Base-by-base conservation (phyloP, 2,329 filamentous ascomycete species). In the Fusarium acutatum region DNA sequence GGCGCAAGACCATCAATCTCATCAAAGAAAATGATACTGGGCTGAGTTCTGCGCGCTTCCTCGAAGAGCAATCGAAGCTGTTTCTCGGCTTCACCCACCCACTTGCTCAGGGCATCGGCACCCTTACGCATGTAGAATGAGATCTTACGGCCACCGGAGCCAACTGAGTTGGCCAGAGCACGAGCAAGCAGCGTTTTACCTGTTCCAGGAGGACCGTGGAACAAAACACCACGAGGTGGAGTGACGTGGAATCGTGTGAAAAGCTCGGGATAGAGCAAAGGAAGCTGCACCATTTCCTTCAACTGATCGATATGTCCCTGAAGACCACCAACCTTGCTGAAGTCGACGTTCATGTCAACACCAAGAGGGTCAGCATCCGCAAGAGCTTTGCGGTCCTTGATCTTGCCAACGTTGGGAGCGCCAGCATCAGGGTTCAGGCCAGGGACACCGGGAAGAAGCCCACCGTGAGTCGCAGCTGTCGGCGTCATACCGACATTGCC, bases 41-140 rank as follows among this genome's bases (percentile, higher is more conserved):
- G 96, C 79, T 99, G 96, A 4, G 93, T 98, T 81, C 95, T 96
- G 70, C 96, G 90, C 22, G 96, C 96, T 83, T 99, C 96, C 78
- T 98, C 96, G 74, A 99, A 99, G 10, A 99, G 88, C 64, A 98
- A 85, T 50, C 96, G 92, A 60, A 99, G 89, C 81, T 99, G 96
- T 83, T 96, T 93, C 83, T 99, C 96, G 15, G 97, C 96, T 83
- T 99, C 96, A 80, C 96, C 96, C 59, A 99, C 96, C 96, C 96
- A 99, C 83, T 99, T 99, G 83, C 95, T 98, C 71, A 99, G 86
- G 22, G 95, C 95, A 87, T 99, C 96, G 30, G 96, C 97, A 80
- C 96, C 97, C 83, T 99, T 99, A 69, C 96, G 93, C 96, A 99
- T 99, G 83, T 98, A 99, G 78, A 99, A 99, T 0, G 95, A 98